These are phyloP conservation scores for Ophiostoma angusticollis DNA, from an alignment of 2,329 filamentous ascomycete genomes.

Conservation along the genomic window DNA sequence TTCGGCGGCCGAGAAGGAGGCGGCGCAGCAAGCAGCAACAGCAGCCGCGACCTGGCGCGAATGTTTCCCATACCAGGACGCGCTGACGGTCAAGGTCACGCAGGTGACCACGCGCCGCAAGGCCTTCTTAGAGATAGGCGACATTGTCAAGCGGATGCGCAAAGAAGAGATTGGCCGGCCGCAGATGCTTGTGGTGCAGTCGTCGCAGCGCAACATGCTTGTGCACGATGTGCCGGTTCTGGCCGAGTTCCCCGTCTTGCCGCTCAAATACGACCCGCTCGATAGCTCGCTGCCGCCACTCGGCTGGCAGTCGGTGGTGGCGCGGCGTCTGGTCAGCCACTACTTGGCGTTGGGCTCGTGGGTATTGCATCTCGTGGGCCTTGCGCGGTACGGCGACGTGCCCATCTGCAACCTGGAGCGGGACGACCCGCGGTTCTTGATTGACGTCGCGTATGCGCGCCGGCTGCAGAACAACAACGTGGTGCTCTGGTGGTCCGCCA, in stretches of 20 bases:
- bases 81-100: constrained; percentile 69
- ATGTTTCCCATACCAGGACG: constrained; percentile 77
- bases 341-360: constrained; percentile 89
- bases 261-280: constrained; percentile 66
- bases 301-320: constrained; percentile 85
- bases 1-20: constrained; percentile 8
- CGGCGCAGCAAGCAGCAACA: constrained; percentile 42
- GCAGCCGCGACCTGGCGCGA: constrained; percentile 62
- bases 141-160: constrained; percentile 79
- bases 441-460: constrained; percentile 89
- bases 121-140: constrained; percentile 74
- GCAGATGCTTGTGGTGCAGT: constrained; percentile 79
- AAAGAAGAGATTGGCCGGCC: constrained; percentile 68
- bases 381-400: constrained; percentile 85
- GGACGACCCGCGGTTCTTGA: constrained; percentile 87
- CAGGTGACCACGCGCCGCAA: constrained; percentile 86
- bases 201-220: constrained; percentile 67
- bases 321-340: constrained; percentile 72
- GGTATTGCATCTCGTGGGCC: constrained; percentile 75
- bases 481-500: constrained; percentile 91
- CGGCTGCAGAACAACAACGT: constrained; percentile 83
- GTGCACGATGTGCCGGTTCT: constrained; percentile 75
- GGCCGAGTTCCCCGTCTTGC: constrained; percentile 69
- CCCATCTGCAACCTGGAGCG: constrained; percentile 91
- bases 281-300: constrained; percentile 84